Evolutionary conservation across 2,329 filamentous ascomycete genomes (phyloP), one percentile per base, ranked within the genome.

Genomic region (Fusarium concolor): DNA sequence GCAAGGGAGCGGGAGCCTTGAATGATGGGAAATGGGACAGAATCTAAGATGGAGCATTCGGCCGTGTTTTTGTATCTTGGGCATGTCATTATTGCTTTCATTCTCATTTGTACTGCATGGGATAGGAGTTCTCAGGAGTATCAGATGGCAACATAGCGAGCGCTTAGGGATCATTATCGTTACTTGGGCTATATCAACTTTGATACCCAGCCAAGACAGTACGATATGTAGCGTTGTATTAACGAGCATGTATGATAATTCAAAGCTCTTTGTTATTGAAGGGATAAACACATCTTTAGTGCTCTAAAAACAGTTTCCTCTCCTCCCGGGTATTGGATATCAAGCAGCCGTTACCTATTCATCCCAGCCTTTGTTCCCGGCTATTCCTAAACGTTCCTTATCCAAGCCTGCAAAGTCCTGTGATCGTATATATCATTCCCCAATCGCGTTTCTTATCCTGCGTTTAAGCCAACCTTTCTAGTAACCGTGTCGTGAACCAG

Each of bases 401-500:
- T 44, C 56, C 62, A 67, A 62, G 39, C 28, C 31, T 37, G 35
- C 38, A 29, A 44, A 46, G 18, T 42, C 38, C 18, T 18, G 31
- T 35, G 29, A 33, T 41, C 26, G 50, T 46, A 28, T 44, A 39
- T 35, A 42, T 53, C 49, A 22, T 47, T 47, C 18, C 35, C 33
- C 20, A 29, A 24, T 39, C 20, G 11, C 14, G 11, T 39, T 29
- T 31, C 33, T 14, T 9, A 26, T 37, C 17, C 11, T 26, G 35
- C 11, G 14, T 10, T 15, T 28, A 14, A 49, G 20, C 20, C 37
- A 24, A 38, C 12, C 31, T 47, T 15, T 56, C 62, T 64, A 78
- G 60, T 79, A 78, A n/a, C 77, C 72, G 42, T 75, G 79, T 46
- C 72, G 71, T 58, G 80, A 78, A 15, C 79, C 79, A n/a, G 78